phyloP scores from a whole-genome alignment of 1,284 basidiomycete genomes.

The Microbotryum silenes-acaulis region DNA sequence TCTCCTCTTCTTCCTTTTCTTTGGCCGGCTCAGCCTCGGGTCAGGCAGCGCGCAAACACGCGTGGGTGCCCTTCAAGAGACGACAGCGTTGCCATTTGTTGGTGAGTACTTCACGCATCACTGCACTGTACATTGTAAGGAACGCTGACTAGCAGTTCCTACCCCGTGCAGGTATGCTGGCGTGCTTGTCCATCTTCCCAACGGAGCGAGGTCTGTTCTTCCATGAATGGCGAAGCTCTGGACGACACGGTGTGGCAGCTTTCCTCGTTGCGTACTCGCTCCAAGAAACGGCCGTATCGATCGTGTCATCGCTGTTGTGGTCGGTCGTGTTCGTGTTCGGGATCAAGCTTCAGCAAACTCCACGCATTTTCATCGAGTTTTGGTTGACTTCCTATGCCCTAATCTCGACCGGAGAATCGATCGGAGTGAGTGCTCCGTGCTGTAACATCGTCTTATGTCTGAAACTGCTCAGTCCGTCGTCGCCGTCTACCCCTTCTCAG shows the following conservation, averaged over 20 bases:
- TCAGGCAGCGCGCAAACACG: constrained; percentile 44
- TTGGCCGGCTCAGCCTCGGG: constrained; percentile 39
- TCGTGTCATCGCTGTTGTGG: constrained; percentile 36
- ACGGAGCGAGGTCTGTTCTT: constrained; percentile 44
- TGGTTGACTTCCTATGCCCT: constrained; percentile 42
- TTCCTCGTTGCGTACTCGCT: constrained; percentile 45
- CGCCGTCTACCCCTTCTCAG: constrained; percentile 12
- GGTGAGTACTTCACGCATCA: constrained; percentile 3
- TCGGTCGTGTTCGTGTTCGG: constrained; percentile 27
- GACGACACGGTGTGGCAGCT: constrained; percentile 42
- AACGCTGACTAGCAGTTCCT: constrained; percentile 2
- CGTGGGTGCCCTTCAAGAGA: constrained; percentile 40
- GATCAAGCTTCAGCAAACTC: constrained; percentile 44
- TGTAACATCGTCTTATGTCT: constrained; percentile 36
- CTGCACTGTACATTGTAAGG: constrained; percentile 4
- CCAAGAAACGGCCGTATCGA: constrained; percentile 43
- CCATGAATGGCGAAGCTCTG: constrained; percentile 43
- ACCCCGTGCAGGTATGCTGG: constrained; percentile 43
- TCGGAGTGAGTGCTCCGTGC: constrained; percentile 36
- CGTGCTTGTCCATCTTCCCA: constrained; percentile 44
- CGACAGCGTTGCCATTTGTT: constrained; percentile 25
- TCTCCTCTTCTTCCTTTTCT: constrained; percentile 43
- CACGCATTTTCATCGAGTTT: constrained; percentile 45
- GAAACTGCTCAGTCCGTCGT: constrained; percentile 3
- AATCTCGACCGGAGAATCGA: constrained; percentile 42